Evolutionary conservation across 2,329 filamentous ascomycete species (phyloP).

Genomic region (Rhinocladiella similis): DNA sequence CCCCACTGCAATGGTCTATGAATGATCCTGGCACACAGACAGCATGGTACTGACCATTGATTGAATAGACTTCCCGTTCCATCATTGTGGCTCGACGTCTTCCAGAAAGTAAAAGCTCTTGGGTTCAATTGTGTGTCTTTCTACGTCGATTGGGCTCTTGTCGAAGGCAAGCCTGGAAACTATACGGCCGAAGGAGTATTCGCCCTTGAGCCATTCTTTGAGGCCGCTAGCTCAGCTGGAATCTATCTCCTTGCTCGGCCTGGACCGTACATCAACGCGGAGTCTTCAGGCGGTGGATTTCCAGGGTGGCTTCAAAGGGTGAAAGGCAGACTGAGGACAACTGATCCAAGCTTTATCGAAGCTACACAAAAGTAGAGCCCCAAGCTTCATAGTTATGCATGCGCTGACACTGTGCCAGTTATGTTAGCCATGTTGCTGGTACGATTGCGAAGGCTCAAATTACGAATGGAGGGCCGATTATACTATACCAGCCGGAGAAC

Average conservation of each 20-base stretch:
- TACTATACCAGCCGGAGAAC: conserved; percentile 72
- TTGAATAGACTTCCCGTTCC: conserved; percentile 55
- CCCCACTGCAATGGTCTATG: neutral
- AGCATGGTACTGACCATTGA: neutral
- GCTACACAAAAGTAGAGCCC: conserved; percentile 65
- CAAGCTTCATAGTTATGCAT: conserved; percentile 31
- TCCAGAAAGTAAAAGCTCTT: conserved; percentile 79
- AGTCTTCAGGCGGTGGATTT: conserved; percentile 73
- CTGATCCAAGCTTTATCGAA: conserved; percentile 60
- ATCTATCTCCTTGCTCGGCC: conserved; percentile 74
- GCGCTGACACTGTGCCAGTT: neutral
- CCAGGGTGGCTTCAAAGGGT: conserved; percentile 76
- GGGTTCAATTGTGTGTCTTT: conserved; percentile 80
- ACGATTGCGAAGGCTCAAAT: conserved; percentile 76
- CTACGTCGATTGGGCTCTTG: conserved; percentile 75
- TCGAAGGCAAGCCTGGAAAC: conserved; percentile 70
- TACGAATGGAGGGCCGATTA: conserved; percentile 77
- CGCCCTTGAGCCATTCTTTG: conserved; percentile 71
- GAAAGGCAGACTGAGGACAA: conserved; percentile 64
- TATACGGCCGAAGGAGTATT: conserved; percentile 73
- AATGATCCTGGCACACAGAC: too few relatives aligned
- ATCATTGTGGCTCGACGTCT: conserved; percentile 67
- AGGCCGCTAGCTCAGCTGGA: conserved; percentile 69
- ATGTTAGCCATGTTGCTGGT: conserved; percentile 51
- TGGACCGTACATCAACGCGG: conserved; percentile 77